Conservation (phyloP, 805 yeast species). For the Candida loeiensis region DNA sequence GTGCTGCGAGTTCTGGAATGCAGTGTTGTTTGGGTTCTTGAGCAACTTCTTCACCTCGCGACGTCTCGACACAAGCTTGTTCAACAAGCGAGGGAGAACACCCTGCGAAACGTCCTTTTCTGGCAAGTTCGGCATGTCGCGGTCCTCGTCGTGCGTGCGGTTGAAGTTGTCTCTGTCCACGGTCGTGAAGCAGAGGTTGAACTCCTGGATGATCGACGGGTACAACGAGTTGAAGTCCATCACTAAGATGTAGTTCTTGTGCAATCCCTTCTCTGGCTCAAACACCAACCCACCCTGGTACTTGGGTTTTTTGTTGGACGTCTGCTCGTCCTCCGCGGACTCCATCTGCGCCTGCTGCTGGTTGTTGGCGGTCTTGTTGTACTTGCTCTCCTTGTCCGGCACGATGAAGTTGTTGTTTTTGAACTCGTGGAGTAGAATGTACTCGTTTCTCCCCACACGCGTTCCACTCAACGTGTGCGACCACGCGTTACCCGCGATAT, state of each 20-base stretch:
- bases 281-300: constrained; percentile 93
- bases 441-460: constrained; percentile 94
- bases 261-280: constrained; percentile 94
- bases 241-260: constrained; percentile 81
- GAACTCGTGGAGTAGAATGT: constrained; percentile 87
- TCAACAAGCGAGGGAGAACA: constrained; percentile 79
- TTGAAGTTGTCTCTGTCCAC: constrained; percentile 63
- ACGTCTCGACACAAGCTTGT: constrained; percentile 84
- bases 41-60: constrained; percentile 84
- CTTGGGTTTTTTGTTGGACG: constrained; percentile 64
- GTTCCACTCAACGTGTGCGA: constrained; percentile 91
- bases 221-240: constrained; percentile 98
- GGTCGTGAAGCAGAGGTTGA: constrained; percentile 94
- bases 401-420: constrained; percentile 72
- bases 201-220: constrained; percentile 96
- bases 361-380: constrained; percentile 34
- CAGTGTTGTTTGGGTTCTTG: constrained; percentile 66
- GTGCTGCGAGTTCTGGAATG: constrained; percentile 71
- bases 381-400: constrained; percentile 72
- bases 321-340: constrained; percentile 38
- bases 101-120: constrained; percentile 59
- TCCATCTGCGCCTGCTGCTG: constrained; percentile 33
- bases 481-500: constrained; percentile 97
- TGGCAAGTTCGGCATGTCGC: constrained; percentile 67
- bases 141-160: constrained; percentile 46